Percentiles rank a stretch among this genome's conserved stretches.
Conservation (phyloP, 2,329 filamentous ascomycete genomes). For the Phaeosphaeria sp. region DNA sequence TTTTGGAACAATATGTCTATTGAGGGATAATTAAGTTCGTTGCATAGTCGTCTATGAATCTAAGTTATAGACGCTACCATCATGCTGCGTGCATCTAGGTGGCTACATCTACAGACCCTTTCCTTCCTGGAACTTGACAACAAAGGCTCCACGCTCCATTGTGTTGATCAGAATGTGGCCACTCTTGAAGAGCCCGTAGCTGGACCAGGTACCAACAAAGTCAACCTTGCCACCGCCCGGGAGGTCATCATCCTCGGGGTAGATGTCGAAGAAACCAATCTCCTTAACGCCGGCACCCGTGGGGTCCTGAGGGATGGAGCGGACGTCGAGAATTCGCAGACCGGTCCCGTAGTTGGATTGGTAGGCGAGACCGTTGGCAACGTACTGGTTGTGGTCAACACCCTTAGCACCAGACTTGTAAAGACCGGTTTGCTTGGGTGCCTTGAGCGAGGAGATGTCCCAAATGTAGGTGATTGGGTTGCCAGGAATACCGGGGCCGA, state of each 20-base stretch:
- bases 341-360: conserved; percentile 54
- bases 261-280: conserved; percentile 52
- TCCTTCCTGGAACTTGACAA: conserved; percentile 44
- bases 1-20: too few relatives aligned
- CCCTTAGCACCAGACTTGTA: conserved; percentile 49
- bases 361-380: conserved; percentile 52
- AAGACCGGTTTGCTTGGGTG: conserved; percentile 50
- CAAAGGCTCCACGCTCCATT: conserved; percentile 49
- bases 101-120: conserved; percentile 12
- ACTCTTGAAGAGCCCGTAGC: conserved; percentile 50
- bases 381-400: conserved; percentile 59
- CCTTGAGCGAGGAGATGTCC: conserved; percentile 44
- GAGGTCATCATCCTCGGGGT: conserved; percentile 52
- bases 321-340: conserved; percentile 52
- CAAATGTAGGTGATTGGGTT: conserved; percentile 50
- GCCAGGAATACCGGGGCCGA: conserved; percentile 41
- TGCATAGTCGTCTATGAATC: background rate
- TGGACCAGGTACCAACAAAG: conserved; percentile 55
- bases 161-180: conserved; percentile 50
- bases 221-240: conserved; percentile 49
- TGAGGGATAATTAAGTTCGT: background rate
- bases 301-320: conserved; percentile 50
- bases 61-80: background rate
- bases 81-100: background rate
- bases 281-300: conserved; percentile 52